phyloP scores from a whole-genome alignment of 768 basidiomycete species.

The Candolleomyces eurysporus region DNA sequence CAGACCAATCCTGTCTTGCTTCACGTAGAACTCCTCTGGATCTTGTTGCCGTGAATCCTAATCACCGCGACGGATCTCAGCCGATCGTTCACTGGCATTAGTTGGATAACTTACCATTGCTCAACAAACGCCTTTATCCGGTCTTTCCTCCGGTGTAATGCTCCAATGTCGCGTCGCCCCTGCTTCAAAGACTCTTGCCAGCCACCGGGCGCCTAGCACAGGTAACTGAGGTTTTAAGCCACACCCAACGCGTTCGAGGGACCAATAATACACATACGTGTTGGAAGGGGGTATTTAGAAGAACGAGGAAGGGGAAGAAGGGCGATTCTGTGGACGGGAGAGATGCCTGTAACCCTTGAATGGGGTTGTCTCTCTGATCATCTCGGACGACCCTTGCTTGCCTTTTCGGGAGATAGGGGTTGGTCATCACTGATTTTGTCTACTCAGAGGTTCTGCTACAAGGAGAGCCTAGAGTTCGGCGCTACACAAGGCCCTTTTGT shows the following conservation, averaged over 20 bases:
- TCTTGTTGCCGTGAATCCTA: slow-evolving; percentile 76
- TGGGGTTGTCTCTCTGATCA: slow-evolving; percentile 1
- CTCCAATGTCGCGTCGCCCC: slow-evolving; percentile 22
- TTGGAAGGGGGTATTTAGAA: background rate
- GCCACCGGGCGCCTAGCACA: slow-evolving; percentile 1
- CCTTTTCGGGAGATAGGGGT: slow-evolving; percentile 11
- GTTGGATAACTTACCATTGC: slow-evolving; percentile 23
- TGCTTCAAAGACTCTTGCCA: background rate
- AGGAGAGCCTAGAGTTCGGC: background rate
- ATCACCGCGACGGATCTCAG: slow-evolving; percentile 21
- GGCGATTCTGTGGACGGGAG: background rate
- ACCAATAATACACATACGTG: background rate
- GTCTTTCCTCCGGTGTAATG: slow-evolving; percentile 7
- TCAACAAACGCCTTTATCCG: slow-evolving; percentile 10
- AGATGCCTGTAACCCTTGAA: slow-evolving; percentile 5
- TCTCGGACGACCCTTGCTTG: background rate
- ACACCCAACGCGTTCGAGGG: background rate
- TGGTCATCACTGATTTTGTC: slow-evolving; percentile 4
- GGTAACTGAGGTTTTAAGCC: background rate
- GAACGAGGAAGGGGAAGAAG: background rate
- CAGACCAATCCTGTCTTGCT: slow-evolving; percentile 93
- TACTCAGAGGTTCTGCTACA: slow-evolving; percentile 2
- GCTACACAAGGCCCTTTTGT: background rate
- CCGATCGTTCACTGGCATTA: slow-evolving; percentile 14
- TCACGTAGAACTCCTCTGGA: slow-evolving; percentile 96